Conservation (phyloP, 2,329 filamentous ascomycete species). For the Fusarium sp. region DNA sequence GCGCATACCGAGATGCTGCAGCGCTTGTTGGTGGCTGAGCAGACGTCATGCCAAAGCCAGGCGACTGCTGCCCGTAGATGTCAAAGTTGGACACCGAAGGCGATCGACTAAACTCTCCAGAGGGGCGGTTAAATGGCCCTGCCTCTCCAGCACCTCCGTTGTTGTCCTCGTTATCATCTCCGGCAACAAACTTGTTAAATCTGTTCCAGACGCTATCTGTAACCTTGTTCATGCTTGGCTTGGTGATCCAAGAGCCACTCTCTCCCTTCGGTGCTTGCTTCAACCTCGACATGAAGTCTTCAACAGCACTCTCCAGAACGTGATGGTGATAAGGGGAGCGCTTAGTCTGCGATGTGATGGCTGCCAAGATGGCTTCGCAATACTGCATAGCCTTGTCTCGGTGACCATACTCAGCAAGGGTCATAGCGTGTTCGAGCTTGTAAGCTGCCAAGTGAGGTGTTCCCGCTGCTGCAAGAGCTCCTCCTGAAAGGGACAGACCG, state of each 20-base stretch:
- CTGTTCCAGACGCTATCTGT: slow-evolving; percentile 89
- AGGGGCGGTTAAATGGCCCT: slow-evolving; percentile 85
- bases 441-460: slow-evolving; percentile 89
- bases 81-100: slow-evolving; percentile 79
- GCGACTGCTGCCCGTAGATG: slow-evolving; percentile 70
- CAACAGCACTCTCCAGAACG: slow-evolving; percentile 77
- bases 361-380: slow-evolving; percentile 82
- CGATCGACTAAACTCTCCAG: slow-evolving; percentile 77
- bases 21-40: slow-evolving; percentile 51
- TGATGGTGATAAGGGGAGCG: slow-evolving; percentile 88
- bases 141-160: slow-evolving; percentile 72
- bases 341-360: slow-evolving; percentile 83
- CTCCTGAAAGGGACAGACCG: slow-evolving; percentile 76
- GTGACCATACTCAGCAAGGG: slow-evolving; percentile 84
- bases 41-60: slow-evolving; percentile 46
- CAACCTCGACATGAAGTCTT: slow-evolving; percentile 84
- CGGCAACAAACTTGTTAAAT: slow-evolving; percentile 96
- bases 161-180: slow-evolving; percentile 86
- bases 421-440: slow-evolving; percentile 88
- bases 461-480: slow-evolving; percentile 61
- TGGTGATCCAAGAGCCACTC: slow-evolving; percentile 89
- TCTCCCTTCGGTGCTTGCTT: slow-evolving; percentile 87
- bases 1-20: slow-evolving; percentile 55
- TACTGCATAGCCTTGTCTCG: slow-evolving; percentile 88
- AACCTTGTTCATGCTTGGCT: slow-evolving; percentile 95